Conservation (phyloP, 2,329 filamentous ascomycete species). For the Pestalotiopsis sp. region DNA sequence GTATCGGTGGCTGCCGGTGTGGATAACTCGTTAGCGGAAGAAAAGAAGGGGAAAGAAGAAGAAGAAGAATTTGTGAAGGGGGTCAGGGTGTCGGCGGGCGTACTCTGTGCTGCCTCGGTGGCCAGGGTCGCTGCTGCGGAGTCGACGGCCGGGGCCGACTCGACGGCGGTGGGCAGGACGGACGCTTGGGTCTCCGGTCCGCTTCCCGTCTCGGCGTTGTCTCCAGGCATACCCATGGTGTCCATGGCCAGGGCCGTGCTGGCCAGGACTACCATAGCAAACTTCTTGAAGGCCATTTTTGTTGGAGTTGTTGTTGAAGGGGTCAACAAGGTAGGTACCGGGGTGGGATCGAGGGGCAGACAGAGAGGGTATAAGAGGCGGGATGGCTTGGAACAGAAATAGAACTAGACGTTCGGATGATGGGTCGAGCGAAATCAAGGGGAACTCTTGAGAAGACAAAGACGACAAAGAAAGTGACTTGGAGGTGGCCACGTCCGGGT, state of each 20-base stretch:
- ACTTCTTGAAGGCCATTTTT: constrained; percentile 27
- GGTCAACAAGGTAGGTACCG: not conserved
- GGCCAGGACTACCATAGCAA: constrained; percentile 25
- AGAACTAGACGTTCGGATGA: not conserved
- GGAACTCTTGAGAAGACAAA: constrained; percentile 21
- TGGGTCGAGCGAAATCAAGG: constrained; percentile 18
- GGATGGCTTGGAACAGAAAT: not conserved
- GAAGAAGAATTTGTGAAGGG: constrained; percentile 2
- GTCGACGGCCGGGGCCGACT: not conserved
- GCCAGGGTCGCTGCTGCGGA: constrained; percentile 13
- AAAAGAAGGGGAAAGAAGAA: not conserved
- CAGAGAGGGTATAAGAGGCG: not conserved
- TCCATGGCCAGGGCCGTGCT: constrained; percentile 24
- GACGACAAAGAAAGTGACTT: constrained; percentile 17
- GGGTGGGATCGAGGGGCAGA: not conserved
- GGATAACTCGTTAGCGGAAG: not conserved
- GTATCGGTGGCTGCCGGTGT: not conserved
- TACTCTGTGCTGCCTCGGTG: constrained; percentile 10
- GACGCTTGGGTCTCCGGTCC: constrained; percentile 15
- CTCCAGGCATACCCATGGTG: constrained; percentile 10
- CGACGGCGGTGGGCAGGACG: constrained; percentile 3
- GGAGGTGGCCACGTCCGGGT: constrained; percentile 17
- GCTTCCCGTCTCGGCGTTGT: not conserved
- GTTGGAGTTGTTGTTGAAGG: not conserved
- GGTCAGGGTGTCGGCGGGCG: not conserved